These are phyloP conservation scores for Cryptococcus sp. DNA, from an alignment of 1,284 basidiomycete species.

Conservation along the genomic window DNA sequence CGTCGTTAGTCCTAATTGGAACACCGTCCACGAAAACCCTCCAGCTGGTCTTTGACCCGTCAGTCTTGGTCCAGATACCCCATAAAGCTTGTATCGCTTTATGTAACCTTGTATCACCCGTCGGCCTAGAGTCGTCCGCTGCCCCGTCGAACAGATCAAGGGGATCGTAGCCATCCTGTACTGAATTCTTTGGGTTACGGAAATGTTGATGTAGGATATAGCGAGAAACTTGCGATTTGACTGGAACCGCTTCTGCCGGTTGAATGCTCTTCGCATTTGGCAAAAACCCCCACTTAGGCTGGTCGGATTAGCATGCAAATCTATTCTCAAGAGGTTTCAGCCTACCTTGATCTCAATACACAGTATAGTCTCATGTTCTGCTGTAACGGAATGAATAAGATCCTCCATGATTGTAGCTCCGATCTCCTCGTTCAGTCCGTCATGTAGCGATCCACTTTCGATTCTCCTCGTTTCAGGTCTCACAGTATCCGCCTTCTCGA, in stretches of 20 bases:
- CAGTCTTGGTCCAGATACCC: conserved; percentile 61
- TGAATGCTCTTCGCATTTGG: conserved; percentile 58
- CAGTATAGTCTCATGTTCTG: conserved; percentile 47
- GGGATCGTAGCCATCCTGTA: conserved; percentile 61
- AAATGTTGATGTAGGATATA: conserved; percentile 81
- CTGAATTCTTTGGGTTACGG: conserved; percentile 13
- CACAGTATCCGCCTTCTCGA: conserved; percentile 49
- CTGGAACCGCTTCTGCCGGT: conserved; percentile 54
- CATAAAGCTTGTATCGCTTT: conserved; percentile 69
- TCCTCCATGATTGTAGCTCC: conserved; percentile 57
- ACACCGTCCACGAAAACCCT: conserved; percentile 67
- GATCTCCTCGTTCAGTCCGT: conserved; percentile 57
- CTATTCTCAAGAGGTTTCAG: conserved; percentile 10
- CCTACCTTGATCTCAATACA: conserved; percentile 82
- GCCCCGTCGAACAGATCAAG: conserved; percentile 63
- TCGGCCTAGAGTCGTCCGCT: conserved; percentile 47
- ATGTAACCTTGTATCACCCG: conserved; percentile 55
- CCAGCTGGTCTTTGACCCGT: conserved; percentile 70
- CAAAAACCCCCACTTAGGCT: conserved; percentile 95
- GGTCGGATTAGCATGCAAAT: neutral
- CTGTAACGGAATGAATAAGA: conserved; percentile 55
- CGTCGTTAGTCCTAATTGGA: conserved; percentile 58
- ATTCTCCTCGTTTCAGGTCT: conserved; percentile 58
- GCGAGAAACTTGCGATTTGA: conserved; percentile 71
- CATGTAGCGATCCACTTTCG: conserved; percentile 49